Conservation (phyloP, 495 filamentous ascomycete species). For the Clavariopsis aquatica region DNA sequence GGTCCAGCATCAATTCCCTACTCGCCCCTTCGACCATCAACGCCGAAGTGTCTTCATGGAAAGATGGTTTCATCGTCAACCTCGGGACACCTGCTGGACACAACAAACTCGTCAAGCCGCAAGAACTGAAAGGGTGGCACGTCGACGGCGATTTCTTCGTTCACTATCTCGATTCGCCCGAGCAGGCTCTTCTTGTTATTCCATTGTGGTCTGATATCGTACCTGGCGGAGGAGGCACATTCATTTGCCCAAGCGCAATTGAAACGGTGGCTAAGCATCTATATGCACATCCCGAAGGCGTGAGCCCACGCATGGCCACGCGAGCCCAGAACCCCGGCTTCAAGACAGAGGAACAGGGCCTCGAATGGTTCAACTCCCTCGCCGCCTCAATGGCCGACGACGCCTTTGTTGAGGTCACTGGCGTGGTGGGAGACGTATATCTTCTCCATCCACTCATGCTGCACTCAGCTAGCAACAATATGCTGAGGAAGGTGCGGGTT, state of each 20-base stretch:
- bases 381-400: conserved; percentile 48
- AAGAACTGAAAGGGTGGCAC: conserved; percentile 63
- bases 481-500: conserved; percentile 59
- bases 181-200: conserved; percentile 71
- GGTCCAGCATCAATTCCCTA: conserved; percentile 69
- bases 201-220: conserved; percentile 69
- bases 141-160: conserved; percentile 78
- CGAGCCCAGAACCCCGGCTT: conserved; percentile 49
- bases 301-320: conserved; percentile 66
- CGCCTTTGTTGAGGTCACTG: conserved; percentile 67
- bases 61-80: conserved; percentile 73
- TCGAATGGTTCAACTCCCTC: conserved; percentile 58
- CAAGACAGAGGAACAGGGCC: conserved; percentile 39
- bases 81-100: conserved; percentile 61
- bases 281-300: conserved; percentile 66
- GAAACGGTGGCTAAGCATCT: conserved; percentile 59
- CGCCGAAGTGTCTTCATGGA: conserved; percentile 57
- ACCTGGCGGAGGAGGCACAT: conserved; percentile 65
- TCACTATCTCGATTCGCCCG: conserved; percentile 71
- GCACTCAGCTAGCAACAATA: conserved; percentile 64
- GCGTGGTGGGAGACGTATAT: conserved; percentile 65
- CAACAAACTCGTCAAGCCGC: conserved; percentile 51
- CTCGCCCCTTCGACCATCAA: conserved; percentile 65
- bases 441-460: conserved; percentile 75
- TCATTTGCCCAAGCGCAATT: conserved; percentile 63